phyloP scores from a whole-genome alignment of 345 rosid genomes.

The Brassica cretica region DNA sequence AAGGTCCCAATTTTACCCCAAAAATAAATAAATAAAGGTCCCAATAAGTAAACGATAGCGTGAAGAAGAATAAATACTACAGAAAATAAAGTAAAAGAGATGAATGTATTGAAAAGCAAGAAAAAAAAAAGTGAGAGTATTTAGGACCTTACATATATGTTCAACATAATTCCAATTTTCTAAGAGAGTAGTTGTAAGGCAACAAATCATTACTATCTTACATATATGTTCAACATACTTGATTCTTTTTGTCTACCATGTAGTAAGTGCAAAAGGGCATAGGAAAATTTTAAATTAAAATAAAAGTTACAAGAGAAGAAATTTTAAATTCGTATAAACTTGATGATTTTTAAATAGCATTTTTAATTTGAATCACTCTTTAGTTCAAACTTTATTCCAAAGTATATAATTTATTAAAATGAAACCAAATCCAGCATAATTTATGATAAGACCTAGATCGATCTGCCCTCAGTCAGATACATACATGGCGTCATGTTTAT shows the following conservation, averaged over 20 bases:
- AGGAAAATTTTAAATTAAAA: neutral
- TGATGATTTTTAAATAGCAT: neutral
- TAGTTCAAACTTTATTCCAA: neutral
- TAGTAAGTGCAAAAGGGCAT: neutral
- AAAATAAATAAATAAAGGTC: conserved; percentile 6
- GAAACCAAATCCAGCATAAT: neutral
- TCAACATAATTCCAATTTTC: neutral
- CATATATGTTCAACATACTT: neutral
- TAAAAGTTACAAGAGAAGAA: neutral
- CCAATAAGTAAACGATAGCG: conserved; percentile 9
- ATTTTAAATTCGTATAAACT: neutral
- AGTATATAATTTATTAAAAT: neutral
- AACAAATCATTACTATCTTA: neutral
- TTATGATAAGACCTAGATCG: neutral
- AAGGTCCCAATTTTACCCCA: neutral
- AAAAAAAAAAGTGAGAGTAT: neutral
- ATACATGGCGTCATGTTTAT: conserved; percentile 17
- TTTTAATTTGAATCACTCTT: neutral
- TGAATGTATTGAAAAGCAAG: conserved; percentile 4
- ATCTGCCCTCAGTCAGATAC: neutral
- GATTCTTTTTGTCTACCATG: neutral
- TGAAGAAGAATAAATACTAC: conserved; percentile 25
- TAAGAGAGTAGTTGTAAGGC: conserved; percentile 8
- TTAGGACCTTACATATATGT: neutral
- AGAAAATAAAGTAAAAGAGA: conserved; percentile 29